Base-by-base conservation (phyloP, 441 rosid genomes). In the Pelargonium exstipulatum region DNA sequence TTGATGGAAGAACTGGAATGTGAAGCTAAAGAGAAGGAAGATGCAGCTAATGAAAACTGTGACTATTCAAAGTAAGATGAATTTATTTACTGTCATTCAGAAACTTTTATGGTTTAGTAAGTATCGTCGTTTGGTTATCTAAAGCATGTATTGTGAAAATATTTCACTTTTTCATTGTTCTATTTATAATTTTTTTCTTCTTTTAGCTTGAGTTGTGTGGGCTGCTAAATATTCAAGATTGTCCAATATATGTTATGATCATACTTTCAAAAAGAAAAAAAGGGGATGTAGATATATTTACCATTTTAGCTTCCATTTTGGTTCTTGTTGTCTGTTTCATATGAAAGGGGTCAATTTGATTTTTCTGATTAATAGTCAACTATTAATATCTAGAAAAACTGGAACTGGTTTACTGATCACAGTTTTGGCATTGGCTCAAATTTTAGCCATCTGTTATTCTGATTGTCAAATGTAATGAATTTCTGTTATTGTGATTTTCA, bases 1-100 rank as follows among this genome's bases (percentile, higher is more conserved):
- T 77, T 93, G 75, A 83, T 90, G 96, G 98, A 91, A 84, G 98
- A 93, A 69, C 73, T 87, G 85, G 98, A 91, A 85, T 79, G 82
- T 81, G 97, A 96, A 88, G 98, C 97, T 24, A 91, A 83, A 69
- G 86, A 82, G 81, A 87, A 87, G 87, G 90, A 90, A 77, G 85
- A 87, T 67, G 89, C 85, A 65, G 88, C 87, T 62, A 74, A 77
- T 80, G 89, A 81, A 35, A 79, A 82, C 32, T 67, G 72, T 71
- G 81, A 80, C 68, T 76, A 85, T 37, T 74, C 69, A 63, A 85
- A 68, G 99, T 96, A 87, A 90, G 99, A 75, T 69, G 53, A 72
- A 73, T 77, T 55, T 80, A n/a, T 46, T 10, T 46, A 76, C 66
- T 66, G 61, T 71, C 67, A 29, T 4, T 13, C 18, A 26, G 64